Conservation (phyloP, 2,329 filamentous ascomycete genomes). For the Lasiodiplodia gonubiensis region DNA sequence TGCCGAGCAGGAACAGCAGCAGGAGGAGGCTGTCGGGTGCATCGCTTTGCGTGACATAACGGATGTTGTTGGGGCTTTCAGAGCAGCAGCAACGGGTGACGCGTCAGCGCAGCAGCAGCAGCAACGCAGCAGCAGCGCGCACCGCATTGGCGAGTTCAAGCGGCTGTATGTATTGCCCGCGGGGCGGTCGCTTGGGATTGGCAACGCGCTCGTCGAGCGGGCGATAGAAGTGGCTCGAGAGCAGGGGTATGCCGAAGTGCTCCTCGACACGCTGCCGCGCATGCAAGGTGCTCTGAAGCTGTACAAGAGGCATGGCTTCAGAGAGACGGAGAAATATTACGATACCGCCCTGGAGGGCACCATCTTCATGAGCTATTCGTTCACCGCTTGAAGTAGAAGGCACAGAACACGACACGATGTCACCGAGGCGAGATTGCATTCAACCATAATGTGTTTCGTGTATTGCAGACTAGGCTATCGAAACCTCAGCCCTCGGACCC, state of each 20-base stretch:
- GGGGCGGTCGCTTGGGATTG: slow-evolving; percentile 57
- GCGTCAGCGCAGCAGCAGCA: neutral
- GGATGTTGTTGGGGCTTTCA: neutral
- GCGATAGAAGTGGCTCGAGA: slow-evolving; percentile 53
- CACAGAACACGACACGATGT: neutral
- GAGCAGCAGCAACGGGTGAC: neutral
- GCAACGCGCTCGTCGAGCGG: slow-evolving; percentile 53
- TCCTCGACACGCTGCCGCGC: slow-evolving; percentile 60
- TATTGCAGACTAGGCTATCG: slow-evolving; percentile 6
- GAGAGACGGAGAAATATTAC: slow-evolving; percentile 60
- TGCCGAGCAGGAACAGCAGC: neutral
- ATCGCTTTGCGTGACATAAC: slow-evolving; percentile 52
- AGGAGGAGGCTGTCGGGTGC: slow-evolving; percentile 46
- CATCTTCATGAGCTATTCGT: slow-evolving; percentile 55
- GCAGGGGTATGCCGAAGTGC: slow-evolving; percentile 58
- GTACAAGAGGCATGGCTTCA: slow-evolving; percentile 60
- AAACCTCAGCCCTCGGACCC: slow-evolving; percentile 14
- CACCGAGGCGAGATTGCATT: neutral
- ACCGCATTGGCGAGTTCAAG: slow-evolving; percentile 59
- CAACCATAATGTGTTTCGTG: slow-evolving; percentile 17
- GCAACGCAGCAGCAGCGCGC: neutral
- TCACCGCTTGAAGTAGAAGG: slow-evolving; percentile 26
- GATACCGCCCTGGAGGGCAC: slow-evolving; percentile 61
- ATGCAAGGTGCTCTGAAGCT: slow-evolving; percentile 59
- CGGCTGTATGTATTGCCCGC: slow-evolving; percentile 59